Evolutionary conservation across 2,329 filamentous ascomycete genomes (phyloP).

Genomic region (Pseudofabraea citricarpa): DNA sequence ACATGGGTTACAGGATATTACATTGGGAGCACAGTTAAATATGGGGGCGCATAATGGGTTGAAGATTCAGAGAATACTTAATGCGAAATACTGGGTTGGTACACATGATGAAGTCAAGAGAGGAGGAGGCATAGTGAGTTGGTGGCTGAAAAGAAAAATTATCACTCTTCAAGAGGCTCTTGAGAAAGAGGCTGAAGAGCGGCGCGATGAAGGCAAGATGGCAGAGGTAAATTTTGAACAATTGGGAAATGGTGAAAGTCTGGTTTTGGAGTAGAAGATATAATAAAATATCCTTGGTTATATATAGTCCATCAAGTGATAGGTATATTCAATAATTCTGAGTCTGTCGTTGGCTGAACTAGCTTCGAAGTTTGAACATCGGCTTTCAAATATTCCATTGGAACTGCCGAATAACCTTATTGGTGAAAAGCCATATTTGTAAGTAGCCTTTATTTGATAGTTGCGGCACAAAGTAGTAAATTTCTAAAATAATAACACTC

Average conservation of each 20-base stretch:
- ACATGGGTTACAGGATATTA: constrained; percentile 59
- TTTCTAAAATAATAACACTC: too few relatives aligned
- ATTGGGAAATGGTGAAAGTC: constrained; percentile 50
- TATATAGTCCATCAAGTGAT: too few relatives aligned
- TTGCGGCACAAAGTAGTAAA: too few relatives aligned
- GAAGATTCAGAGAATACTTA: constrained; percentile 44
- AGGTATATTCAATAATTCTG: too few relatives aligned
- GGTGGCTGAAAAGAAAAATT: constrained; percentile 40
- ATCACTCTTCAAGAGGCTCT: constrained; percentile 40
- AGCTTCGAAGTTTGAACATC: too few relatives aligned
- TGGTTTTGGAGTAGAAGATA: constrained; percentile 37
- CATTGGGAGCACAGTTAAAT: constrained; percentile 52
- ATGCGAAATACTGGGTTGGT: constrained; percentile 57
- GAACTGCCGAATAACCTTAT: too few relatives aligned
- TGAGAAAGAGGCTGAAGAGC: constrained; percentile 29
- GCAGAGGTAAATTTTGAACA: constrained; percentile 38
- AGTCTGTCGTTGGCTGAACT: too few relatives aligned
- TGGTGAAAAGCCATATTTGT: too few relatives aligned
- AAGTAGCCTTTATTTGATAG: too few relatives aligned
- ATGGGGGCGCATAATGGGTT: constrained; percentile 59
- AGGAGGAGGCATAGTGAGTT: constrained; percentile 51
- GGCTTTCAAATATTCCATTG: too few relatives aligned
- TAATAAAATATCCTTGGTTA: too few relatives aligned
- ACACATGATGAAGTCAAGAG: constrained; percentile 63
- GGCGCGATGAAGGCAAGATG: constrained; percentile 20